A percentile compares a stretch with the other conserved stretches of the same genome.
These are phyloP conservation scores for Hanseniaspora occidentalis DNA, from an alignment of 805 yeast genomes.

Conservation along the genomic window DNA sequence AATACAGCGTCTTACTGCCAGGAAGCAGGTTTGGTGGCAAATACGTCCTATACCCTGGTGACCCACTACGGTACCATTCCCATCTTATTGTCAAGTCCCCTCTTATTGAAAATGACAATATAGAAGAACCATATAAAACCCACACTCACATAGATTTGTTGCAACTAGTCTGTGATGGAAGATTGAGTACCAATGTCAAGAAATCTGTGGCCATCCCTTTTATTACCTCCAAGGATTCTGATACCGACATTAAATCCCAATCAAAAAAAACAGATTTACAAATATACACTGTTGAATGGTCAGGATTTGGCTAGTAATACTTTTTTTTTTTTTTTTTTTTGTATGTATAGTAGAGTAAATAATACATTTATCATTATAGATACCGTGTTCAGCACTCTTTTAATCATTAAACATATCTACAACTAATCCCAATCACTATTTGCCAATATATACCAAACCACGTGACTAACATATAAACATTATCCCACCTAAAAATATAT, in stretches of 20 bases:
- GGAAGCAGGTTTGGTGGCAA: slow-evolving; percentile 89
- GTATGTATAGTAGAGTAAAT: too few relatives aligned
- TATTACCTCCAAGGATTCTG: slow-evolving; percentile 26
- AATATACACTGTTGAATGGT: slow-evolving; percentile 87
- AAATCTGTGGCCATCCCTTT: slow-evolving; percentile 52
- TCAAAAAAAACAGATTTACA: slow-evolving; percentile 31
- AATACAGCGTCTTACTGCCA: slow-evolving; percentile 38
- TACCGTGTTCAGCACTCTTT: too few relatives aligned
- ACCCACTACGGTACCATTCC: slow-evolving; percentile 81
- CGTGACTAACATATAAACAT: too few relatives aligned
- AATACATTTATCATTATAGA: too few relatives aligned
- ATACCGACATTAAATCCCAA: slow-evolving; percentile 11
- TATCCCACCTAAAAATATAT: too few relatives aligned
- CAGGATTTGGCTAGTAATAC: slow-evolving; percentile 93
- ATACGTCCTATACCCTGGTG: slow-evolving; percentile 88
- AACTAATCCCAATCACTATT: too few relatives aligned
- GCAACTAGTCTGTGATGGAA: slow-evolving; percentile 68
- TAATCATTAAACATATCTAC: too few relatives aligned
- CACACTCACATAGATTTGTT: slow-evolving; percentile 34
- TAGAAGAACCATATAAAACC: too few relatives aligned
- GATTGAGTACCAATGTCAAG: slow-evolving; percentile 87
- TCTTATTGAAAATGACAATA: slow-evolving; percentile 25
- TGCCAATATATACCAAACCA: too few relatives aligned
- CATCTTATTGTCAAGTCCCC: slow-evolving; percentile 47
- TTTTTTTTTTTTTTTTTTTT: too few relatives aligned